Evolutionary conservation across 2,329 filamentous ascomycete species (phyloP).

Genomic region (Alternaria metachromatica): DNA sequence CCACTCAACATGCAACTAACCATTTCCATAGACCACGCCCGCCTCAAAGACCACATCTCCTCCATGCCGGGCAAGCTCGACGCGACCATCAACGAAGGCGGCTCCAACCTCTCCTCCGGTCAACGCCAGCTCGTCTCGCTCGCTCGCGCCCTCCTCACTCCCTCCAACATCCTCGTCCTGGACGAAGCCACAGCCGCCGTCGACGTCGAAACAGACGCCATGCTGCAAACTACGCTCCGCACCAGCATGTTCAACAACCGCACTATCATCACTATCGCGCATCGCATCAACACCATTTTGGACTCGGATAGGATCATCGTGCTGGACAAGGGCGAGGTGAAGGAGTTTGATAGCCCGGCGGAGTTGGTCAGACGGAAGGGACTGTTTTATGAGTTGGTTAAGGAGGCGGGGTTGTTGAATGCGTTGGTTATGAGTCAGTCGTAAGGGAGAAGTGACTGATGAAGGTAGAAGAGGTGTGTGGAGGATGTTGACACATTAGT

Average conservation of each 20-base stretch:
- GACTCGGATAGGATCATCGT: slow-evolving; percentile 90
- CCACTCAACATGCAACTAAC: slow-evolving; percentile 22
- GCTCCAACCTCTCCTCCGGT: slow-evolving; percentile 93
- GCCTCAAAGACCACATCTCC: slow-evolving; percentile 87
- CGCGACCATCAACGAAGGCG: slow-evolving; percentile 90
- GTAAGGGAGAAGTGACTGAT: not conserved
- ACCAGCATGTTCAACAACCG: slow-evolving; percentile 80
- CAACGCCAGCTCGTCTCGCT: slow-evolving; percentile 94
- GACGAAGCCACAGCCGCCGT: slow-evolving; percentile 92
- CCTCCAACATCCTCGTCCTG: slow-evolving; percentile 94
- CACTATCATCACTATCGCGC: slow-evolving; percentile 97
- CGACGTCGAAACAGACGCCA: slow-evolving; percentile 70
- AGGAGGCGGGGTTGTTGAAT: slow-evolving; percentile 78
- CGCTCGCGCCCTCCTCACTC: slow-evolving; percentile 90
- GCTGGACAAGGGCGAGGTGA: slow-evolving; percentile 86
- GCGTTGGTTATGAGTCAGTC: slow-evolving; percentile 17
- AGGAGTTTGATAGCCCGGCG: slow-evolving; percentile 88
- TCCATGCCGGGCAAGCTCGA: slow-evolving; percentile 90
- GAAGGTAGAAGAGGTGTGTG: not conserved
- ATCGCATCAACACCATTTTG: slow-evolving; percentile 97
- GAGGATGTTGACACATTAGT: not conserved
- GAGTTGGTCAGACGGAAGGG: slow-evolving; percentile 78
- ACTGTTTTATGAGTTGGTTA: slow-evolving; percentile 87
- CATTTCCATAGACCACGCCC: slow-evolving; percentile 75
- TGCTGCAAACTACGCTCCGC: slow-evolving; percentile 69